Evolutionary conservation across 345 rosid species (phyloP).

Genomic region (Heritiera littoralis): DNA sequence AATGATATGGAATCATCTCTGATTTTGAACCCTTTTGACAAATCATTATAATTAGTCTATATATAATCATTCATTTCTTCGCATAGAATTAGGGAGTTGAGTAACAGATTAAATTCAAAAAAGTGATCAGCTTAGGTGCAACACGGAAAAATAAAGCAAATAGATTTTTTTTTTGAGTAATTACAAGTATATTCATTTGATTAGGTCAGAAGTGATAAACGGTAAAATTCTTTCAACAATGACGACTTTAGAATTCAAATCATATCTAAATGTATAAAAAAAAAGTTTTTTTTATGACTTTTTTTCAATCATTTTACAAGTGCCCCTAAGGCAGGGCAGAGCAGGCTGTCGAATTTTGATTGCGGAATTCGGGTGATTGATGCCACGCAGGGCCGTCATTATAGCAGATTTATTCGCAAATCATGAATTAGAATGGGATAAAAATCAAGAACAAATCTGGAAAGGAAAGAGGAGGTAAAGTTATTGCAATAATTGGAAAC

Average conservation of each 20-base stretch:
- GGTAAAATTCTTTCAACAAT: too few species aligned
- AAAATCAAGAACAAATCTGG: constrained; percentile 26
- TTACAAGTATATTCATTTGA: too few species aligned
- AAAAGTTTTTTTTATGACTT: too few species aligned
- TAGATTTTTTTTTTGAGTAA: neutral
- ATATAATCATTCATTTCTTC: neutral
- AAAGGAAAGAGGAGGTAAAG: constrained; percentile 17
- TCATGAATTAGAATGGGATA: neutral
- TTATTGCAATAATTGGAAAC: constrained; percentile 29
- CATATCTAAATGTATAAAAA: too few species aligned
- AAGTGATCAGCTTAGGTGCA: too few species aligned
- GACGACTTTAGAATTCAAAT: too few species aligned
- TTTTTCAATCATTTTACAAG: too few species aligned
- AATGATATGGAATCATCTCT: neutral
- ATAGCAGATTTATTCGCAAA: constrained; percentile 16
- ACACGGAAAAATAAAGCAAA: neutral
- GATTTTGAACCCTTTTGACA: neutral
- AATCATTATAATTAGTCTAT: neutral
- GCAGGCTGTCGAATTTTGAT: neutral
- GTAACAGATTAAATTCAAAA: neutral
- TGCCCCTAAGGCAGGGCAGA: neutral
- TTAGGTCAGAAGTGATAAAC: too few species aligned
- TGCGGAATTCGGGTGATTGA: neutral
- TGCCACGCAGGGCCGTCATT: constrained; percentile 12
- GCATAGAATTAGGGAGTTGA: neutral